These are phyloP conservation scores for Arabidopsis suecica DNA, from an alignment of 345 rosid genomes.

Conservation along the genomic window DNA sequence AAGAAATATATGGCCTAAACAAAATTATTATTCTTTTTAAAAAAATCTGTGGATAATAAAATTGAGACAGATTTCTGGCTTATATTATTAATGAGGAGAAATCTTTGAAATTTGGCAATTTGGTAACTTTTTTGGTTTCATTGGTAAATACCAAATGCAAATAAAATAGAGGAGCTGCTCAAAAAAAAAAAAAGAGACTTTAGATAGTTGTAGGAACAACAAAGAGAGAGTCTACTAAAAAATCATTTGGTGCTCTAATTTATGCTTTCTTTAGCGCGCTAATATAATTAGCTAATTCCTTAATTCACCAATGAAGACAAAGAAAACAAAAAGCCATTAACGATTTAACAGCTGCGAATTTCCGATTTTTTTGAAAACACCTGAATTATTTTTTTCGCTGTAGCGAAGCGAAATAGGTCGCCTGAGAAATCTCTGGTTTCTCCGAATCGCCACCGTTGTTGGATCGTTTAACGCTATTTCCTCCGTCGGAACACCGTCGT, in stretches of 20 bases:
- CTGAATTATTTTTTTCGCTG: slow-evolving; percentile 20
- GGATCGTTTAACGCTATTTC: background rate
- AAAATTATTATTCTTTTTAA: background rate
- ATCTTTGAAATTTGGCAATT: background rate
- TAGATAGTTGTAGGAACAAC: background rate
- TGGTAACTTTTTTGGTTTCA: background rate
- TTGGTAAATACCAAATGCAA: background rate
- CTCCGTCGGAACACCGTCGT: slow-evolving; percentile 9
- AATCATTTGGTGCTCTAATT: background rate
- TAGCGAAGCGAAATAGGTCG: slow-evolving; percentile 24
- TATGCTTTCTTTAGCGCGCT: slow-evolving; percentile 43
- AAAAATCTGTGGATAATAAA: slow-evolving; percentile 4
- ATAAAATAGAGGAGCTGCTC: too few species aligned
- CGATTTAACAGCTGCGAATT: slow-evolving; percentile 25
- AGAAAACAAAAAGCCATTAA: slow-evolving; percentile 22
- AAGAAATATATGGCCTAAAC: background rate
- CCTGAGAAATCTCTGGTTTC: slow-evolving; percentile 23
- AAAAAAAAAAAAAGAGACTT: too few species aligned
- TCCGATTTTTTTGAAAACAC: background rate
- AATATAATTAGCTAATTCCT: slow-evolving; percentile 37
- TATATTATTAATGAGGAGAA: background rate
- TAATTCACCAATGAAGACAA: slow-evolving; percentile 26
- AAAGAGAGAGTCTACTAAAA: background rate
- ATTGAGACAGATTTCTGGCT: background rate
- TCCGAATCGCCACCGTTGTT: background rate